phyloP scores from a whole-genome alignment of 2,329 filamentous ascomycete species.

The Aspergillus pseudoglaucus region DNA sequence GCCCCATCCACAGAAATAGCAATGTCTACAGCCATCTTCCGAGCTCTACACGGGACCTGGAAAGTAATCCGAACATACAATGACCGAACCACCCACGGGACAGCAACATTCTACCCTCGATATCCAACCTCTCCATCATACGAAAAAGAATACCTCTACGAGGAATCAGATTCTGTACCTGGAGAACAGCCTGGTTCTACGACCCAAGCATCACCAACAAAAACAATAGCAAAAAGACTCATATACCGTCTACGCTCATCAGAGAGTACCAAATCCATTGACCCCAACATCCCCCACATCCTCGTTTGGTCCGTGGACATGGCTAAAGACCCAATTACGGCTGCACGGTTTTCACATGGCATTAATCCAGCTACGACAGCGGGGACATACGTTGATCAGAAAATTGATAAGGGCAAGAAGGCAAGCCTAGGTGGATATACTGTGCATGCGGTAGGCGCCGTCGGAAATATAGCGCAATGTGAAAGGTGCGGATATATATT shows the following conservation, averaged over 20 bases:
- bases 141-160: slow-evolving; percentile 30
- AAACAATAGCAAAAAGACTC: not conserved
- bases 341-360: slow-evolving; percentile 3
- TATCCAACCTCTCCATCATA: slow-evolving; percentile 43
- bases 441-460: slow-evolving; percentile 5
- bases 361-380: slow-evolving; percentile 2
- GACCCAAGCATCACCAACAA: not conserved
- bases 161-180: slow-evolving; percentile 10
- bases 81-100: slow-evolving; percentile 48
- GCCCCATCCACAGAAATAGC: slow-evolving; percentile 35
- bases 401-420: not conserved
- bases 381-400: too few relatives aligned
- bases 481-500: slow-evolving; percentile 16
- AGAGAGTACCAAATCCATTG: not conserved
- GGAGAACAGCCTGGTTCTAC: slow-evolving; percentile 8
- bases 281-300: slow-evolving; percentile 6
- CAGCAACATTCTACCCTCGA: slow-evolving; percentile 58
- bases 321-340: slow-evolving; percentile 1
- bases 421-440: slow-evolving; percentile 8
- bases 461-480: too few relatives aligned
- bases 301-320: slow-evolving; percentile 8
- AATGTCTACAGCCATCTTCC: slow-evolving; percentile 58
- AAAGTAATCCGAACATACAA: slow-evolving; percentile 47
- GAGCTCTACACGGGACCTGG: slow-evolving; percentile 66
- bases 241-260: slow-evolving; percentile 10